Evolutionary conservation across 106 monocot species (phyloP).

Genomic region (Dactylorhiza incarnata): DNA sequence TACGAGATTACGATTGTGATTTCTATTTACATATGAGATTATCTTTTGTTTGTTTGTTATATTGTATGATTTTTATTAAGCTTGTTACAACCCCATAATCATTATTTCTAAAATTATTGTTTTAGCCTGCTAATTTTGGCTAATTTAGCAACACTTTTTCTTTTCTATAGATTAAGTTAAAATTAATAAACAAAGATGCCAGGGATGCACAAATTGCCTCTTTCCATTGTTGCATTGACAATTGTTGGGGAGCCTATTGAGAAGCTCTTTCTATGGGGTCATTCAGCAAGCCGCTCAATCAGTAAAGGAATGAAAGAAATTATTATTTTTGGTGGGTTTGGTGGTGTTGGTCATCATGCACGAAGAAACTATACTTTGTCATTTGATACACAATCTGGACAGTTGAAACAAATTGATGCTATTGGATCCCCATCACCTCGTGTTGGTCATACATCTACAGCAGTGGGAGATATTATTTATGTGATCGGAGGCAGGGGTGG

Average conservation of each 20-base stretch:
- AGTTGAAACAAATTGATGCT: conserved; percentile 39
- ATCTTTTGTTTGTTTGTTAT: not conserved
- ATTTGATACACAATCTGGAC: conserved; percentile 49
- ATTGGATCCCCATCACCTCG: conserved; percentile 48
- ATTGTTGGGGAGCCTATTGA: conserved; percentile 66
- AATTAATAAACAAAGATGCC: conserved; percentile 41
- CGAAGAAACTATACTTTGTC: conserved; percentile 57
- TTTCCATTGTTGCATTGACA: conserved; percentile 27
- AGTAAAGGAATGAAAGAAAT: conserved; percentile 18
- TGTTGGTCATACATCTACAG: conserved; percentile 69
- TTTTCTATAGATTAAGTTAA: conserved; percentile 38
- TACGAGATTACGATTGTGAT: not conserved
- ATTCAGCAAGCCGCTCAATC: conserved; percentile 45
- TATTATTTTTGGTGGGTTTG: conserved; percentile 94
- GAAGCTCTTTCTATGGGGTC: conserved; percentile 88
- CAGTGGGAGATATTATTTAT: conserved; percentile 43
- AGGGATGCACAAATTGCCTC: conserved; percentile 14
- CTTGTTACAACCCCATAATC: not conserved
- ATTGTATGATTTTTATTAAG: not conserved
- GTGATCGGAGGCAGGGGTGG: conserved; percentile 87
- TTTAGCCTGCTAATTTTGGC: conserved; percentile 13
- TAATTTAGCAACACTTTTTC: conserved; percentile 17
- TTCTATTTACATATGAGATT: not conserved
- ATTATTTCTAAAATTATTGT: not conserved
- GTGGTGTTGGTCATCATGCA: conserved; percentile 78